A percentile compares a stretch with the other conserved stretches of the same genome.
Evolutionary conservation across 108 stramenopile genomes (phyloP).

Genomic region (Pseudonitzschia pungens): DNA sequence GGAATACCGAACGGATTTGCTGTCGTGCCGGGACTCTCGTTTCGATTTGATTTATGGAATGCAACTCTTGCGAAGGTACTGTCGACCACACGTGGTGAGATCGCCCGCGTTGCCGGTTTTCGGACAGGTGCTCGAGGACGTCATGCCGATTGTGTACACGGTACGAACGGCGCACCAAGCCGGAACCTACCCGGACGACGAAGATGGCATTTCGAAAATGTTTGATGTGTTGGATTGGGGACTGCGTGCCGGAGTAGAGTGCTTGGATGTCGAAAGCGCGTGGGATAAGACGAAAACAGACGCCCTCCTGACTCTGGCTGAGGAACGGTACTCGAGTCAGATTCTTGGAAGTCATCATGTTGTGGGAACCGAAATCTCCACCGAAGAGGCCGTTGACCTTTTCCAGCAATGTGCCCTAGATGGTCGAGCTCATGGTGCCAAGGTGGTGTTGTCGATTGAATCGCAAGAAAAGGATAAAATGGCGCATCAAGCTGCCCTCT

Average conservation of each 20-base stretch:
- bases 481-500: slow-evolving; percentile 76
- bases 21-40: slow-evolving; percentile 65
- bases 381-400: slow-evolving; percentile 73
- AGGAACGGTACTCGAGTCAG: slow-evolving; percentile 74
- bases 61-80: slow-evolving; percentile 67
- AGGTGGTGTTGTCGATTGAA: slow-evolving; percentile 85
- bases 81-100: slow-evolving; percentile 62
- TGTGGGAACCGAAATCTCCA: slow-evolving; percentile 67
- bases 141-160: slow-evolving; percentile 93
- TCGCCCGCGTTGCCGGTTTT: slow-evolving; percentile 76
- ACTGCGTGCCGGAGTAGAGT: slow-evolving; percentile 90
- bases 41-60: slow-evolving; percentile 81
- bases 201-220: slow-evolving; percentile 77
- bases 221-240: slow-evolving; percentile 80
- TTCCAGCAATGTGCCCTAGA: slow-evolving; percentile 86
- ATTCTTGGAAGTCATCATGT: slow-evolving; percentile 94
- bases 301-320: slow-evolving; percentile 52
- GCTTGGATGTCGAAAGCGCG: slow-evolving; percentile 94
- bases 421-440: slow-evolving; percentile 88
- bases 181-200: slow-evolving; percentile 93
- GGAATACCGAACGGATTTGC: slow-evolving; percentile 89
- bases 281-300: slow-evolving; percentile 74
- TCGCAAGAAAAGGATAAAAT: slow-evolving; percentile 71
- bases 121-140: slow-evolving; percentile 71
- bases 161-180: slow-evolving; percentile 92